Conservation (phyloP, 2,329 filamentous ascomycete genomes). For the Rhynchosporium graminicola region DNA sequence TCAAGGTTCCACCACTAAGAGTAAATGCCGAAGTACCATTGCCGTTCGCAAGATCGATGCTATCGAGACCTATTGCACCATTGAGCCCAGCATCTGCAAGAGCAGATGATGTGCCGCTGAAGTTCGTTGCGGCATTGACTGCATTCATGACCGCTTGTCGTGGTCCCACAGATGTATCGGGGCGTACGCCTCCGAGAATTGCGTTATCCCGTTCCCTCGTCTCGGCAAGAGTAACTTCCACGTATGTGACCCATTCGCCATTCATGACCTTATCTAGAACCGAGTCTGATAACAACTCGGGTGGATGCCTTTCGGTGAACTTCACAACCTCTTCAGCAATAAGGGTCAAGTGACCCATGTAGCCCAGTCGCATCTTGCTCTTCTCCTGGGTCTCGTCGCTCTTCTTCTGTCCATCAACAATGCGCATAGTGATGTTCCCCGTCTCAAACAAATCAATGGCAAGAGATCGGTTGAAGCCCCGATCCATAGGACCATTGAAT, state of each 20-base stretch:
- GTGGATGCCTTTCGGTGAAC: conserved; percentile 91
- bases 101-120: conserved; percentile 60
- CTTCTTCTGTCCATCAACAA: conserved; percentile 84
- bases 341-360: conserved; percentile 96
- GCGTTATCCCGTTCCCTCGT: conserved; percentile 96
- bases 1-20: conserved; percentile 72
- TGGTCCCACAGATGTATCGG: conserved; percentile 83
- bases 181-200: conserved; percentile 92
- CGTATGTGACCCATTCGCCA: conserved; percentile 89
- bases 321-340: conserved; percentile 99
- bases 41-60: conserved; percentile 67
- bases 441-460: conserved; percentile 92
- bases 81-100: conserved; percentile 81
- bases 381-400: conserved; percentile 84
- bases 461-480: conserved; percentile 85
- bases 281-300: conserved; percentile 78
- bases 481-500: conserved; percentile 97
- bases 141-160: conserved; percentile 63
- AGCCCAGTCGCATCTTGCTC: conserved; percentile 88
- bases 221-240: conserved; percentile 88
- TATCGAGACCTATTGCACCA: conserved; percentile 50
- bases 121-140: conserved; percentile 57
- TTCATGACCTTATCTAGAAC: conserved; percentile 89
- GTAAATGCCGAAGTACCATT: conserved; percentile 69
- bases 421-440: conserved; percentile 85